Conservation (phyloP, 345 rosid species). For the Trapa bicornis region DNA sequence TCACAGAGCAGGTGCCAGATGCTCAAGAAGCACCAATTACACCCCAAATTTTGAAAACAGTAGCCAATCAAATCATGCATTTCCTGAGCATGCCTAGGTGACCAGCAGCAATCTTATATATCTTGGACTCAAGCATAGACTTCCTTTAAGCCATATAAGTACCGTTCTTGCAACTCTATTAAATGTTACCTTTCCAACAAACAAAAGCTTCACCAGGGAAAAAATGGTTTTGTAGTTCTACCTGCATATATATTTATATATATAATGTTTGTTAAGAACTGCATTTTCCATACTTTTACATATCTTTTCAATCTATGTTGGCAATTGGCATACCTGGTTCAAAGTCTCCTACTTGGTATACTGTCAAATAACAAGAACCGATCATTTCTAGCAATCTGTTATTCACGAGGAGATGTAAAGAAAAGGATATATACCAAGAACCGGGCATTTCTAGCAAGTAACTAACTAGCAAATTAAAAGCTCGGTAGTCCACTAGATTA, state of each 20-base stretch:
- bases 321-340: too few relatives aligned
- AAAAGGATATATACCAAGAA: neutral
- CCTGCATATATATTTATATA: too few relatives aligned
- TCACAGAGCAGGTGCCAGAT: neutral
- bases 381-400: neutral
- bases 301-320: neutral
- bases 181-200: neutral
- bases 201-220: neutral
- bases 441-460: neutral
- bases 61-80: neutral
- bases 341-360: neutral
- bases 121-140: neutral
- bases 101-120: neutral
- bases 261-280: too few relatives aligned
- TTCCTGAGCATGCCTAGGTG: neutral
- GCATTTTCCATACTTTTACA: neutral
- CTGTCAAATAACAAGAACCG: neutral
- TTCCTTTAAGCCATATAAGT: neutral
- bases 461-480: neutral
- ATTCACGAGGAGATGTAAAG: neutral
- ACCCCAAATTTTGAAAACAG: neutral
- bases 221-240: too few relatives aligned
- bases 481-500: neutral
- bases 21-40: neutral
- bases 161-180: neutral